Percentiles rank a stretch among this genome's conserved stretches.
phyloP scores from a whole-genome alignment of 192 early-diverging fungal species.

The Coemansia sp. region DNA sequence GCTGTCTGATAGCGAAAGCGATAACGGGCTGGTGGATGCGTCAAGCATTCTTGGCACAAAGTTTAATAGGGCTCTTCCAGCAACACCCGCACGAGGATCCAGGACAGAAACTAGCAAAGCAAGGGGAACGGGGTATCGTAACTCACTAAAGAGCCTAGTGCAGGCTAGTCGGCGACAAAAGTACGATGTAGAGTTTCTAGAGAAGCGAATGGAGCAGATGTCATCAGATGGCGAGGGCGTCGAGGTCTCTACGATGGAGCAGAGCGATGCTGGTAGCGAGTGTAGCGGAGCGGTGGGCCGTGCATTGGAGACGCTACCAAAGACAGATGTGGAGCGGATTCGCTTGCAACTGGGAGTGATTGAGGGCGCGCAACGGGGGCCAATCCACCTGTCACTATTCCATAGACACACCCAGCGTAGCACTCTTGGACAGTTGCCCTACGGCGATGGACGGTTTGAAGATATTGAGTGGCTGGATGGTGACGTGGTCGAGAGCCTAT shows the following conservation, averaged over 20 bases:
- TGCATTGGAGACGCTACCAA: slow-evolving; percentile 3
- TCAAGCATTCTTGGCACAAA: slow-evolving; percentile 18
- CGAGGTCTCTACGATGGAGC: neutral
- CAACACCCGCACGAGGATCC: neutral
- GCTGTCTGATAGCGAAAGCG: slow-evolving; percentile 25
- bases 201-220: slow-evolving; percentile 13
- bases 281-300: neutral
- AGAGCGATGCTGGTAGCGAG: neutral
- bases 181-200: slow-evolving; percentile 35
- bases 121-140: slow-evolving; percentile 15
- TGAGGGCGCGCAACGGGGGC: neutral
- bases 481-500: slow-evolving; percentile 23
- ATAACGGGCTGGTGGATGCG: slow-evolving; percentile 35
- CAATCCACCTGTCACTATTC: slow-evolving; percentile 16
- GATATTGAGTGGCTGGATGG: neutral
- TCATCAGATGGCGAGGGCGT: slow-evolving; percentile 11
- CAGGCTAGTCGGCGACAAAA: slow-evolving; percentile 19
- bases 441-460: neutral
- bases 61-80: neutral
- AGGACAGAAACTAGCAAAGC: neutral
- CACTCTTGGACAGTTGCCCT: neutral
- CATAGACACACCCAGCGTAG: neutral
- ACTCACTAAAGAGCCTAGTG: slow-evolving; percentile 40
- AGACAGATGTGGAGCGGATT: slow-evolving; percentile 12
- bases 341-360: slow-evolving; percentile 9